Evolutionary conservation across 805 yeast genomes (phyloP), one percentile per base, ranked within the genome.

Genomic region (Blastobotrys robertii): DNA sequence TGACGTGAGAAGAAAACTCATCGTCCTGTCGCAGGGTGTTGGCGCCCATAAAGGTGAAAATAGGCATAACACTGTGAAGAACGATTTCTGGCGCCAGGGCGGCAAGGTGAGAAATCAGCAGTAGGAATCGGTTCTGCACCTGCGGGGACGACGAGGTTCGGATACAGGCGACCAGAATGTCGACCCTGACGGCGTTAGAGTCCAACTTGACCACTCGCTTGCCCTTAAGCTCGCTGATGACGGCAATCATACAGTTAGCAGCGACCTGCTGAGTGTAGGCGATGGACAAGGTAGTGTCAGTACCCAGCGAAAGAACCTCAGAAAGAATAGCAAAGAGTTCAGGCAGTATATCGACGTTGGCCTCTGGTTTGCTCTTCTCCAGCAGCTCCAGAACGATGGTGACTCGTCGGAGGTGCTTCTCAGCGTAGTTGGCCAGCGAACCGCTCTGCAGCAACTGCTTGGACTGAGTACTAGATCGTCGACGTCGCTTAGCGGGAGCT

Each of bases 1-100:
- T 86, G 37, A 88, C 97, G 51, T 84, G 84, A 29, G 82, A 82
- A 0, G 97, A 86, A 57, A 84, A 90, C 58, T 86, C 97, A 62
- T 92, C 97, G 61, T 92, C 98, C 64, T 92, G 96, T 56, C 95
- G 81, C 41, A 92, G 76, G 10, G 97, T 88, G 56, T 87, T 94
- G 9, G 97, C 95, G 46, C 98, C 98, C 97, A 92, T 92, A 55
- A 92, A 92, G 1, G 98, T 92, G 69, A 92, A 92, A 41, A 92
- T 90, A n/a, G 98, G 98, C 98, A 92, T 92, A 7, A 92, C 95
- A 2, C 96, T 84, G 64, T 92, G 97, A 42, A 92, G 68, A 25
- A 92, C 87, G 28, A 83, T 76, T 56, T 90, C 97, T 7, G 97
- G 96, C 9, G 90, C 84, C 44, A 92, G 65, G 1, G 86, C 70